Percentiles rank a stretch among this genome's conserved stretches.
These are phyloP conservation scores for Wickerhamiella parazyma DNA, from an alignment of 805 yeast species.

Conservation along the genomic window DNA sequence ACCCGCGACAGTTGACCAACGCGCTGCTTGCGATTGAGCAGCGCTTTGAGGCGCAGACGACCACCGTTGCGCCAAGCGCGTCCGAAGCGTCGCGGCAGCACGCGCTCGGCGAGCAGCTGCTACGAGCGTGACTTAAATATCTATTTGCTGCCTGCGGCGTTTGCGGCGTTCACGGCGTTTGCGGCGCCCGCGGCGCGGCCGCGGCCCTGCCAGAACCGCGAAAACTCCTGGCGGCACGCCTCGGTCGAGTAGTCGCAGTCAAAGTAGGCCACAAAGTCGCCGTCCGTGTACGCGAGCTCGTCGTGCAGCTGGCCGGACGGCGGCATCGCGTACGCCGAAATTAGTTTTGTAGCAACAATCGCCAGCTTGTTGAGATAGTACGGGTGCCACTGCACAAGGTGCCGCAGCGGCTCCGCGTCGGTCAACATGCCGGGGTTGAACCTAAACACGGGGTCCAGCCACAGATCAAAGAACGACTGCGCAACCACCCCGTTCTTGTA, in stretches of 20 bases:
- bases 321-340: constrained; percentile 27
- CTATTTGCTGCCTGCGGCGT: too few relatives aligned
- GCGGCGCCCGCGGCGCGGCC: constrained; percentile 16
- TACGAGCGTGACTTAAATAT: too few relatives aligned
- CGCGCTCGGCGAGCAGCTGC: background rate
- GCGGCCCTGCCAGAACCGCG: constrained; percentile 21
- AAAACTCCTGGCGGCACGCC: constrained; percentile 22
- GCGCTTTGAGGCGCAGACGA: background rate
- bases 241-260: constrained; percentile 26
- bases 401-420: constrained; percentile 51
- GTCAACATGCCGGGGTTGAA: constrained; percentile 47
- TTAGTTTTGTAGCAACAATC: constrained; percentile 49
- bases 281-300: constrained; percentile 22
- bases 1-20: constrained; percentile 7
- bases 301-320: constrained; percentile 14
- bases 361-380: constrained; percentile 58
- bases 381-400: constrained; percentile 92
- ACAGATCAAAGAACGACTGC: constrained; percentile 58
- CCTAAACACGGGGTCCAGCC: constrained; percentile 63
- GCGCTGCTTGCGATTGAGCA: background rate
- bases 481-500: constrained; percentile 52
- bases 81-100: background rate
- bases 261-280: constrained; percentile 24
- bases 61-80: background rate
- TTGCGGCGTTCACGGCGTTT: too few relatives aligned